Evolutionary conservation across 306 rosid species (phyloP), one percentile per base, ranked within the genome.

Genomic region (Oemleria cerasiformis): DNA sequence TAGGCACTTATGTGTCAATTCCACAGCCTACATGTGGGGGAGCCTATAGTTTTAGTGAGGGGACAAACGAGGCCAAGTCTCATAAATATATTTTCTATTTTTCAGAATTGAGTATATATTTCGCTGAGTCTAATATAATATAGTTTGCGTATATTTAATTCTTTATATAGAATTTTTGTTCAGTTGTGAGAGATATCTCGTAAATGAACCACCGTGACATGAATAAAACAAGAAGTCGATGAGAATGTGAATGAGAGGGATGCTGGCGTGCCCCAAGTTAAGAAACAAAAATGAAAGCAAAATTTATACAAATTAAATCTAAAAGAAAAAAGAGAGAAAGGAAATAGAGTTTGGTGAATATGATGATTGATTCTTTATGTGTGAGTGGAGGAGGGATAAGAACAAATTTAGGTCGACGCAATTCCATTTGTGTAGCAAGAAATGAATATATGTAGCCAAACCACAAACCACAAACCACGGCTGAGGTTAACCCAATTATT

Each of bases 391-490:
- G 81, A 79, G 82, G 36, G 36, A 51, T 65, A 77, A 73, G 82
- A 79, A 81, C 85, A 77, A 67, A 41, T 59, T 34, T 15, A 15
- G 43, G 68, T 68, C 72, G 77, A 69, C 74, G 64, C 64, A 50
- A 59, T 53, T 40, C 85, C 84, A 78, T 73, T 70, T 76, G 75
- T 45, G 20, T 68, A 78, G 70, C 53, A 75, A 76, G 47, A 61
- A 61, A 16, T 61, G 72, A 72, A 80, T 75, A 73, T 49, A 45
- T 45, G 6, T 30, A 50, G 73, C 58, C 76, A 44, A 74, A 61
- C 21, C 66, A 55, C 72, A n/a, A n/a, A n/a, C n/a, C n/a, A n/a
- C n/a, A n/a, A n/a, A n/a, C 21, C 66, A 55, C 72, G 72, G 73
- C 71, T 53, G 45, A 75, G 45, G 12, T 65, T 60, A 55, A 5